These are phyloP conservation scores for Globisporangium splendens DNA, from an alignment of 352 stramenopile genomes.

Conservation along the genomic window DNA sequence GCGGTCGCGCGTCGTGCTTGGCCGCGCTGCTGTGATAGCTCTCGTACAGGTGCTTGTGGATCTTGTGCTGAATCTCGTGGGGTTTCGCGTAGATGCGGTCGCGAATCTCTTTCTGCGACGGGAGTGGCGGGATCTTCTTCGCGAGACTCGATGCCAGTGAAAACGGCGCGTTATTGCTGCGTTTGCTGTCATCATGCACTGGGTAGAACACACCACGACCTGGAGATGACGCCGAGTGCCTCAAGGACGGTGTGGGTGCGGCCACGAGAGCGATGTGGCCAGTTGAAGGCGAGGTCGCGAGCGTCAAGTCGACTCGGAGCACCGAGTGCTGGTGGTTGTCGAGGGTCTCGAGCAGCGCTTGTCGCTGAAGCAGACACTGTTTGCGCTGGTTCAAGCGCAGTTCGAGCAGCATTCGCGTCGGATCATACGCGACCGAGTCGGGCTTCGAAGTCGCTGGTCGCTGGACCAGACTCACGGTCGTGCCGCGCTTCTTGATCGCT, in stretches of 20 bases:
- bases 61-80: slow-evolving; percentile 63
- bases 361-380: slow-evolving; percentile 47
- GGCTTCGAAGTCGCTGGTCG: slow-evolving; percentile 36
- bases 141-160: slow-evolving; percentile 13
- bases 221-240: slow-evolving; percentile 5
- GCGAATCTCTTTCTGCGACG: slow-evolving; percentile 56
- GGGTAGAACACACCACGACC: slow-evolving; percentile 11
- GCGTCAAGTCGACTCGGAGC: slow-evolving; percentile 42
- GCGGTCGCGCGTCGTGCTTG: slow-evolving; percentile 39
- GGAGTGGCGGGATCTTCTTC: slow-evolving; percentile 50
- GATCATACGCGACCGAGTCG: slow-evolving; percentile 53
- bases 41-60: slow-evolving; percentile 58
- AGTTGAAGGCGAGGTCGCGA: slow-evolving; percentile 4
- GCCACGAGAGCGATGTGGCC: slow-evolving; percentile 9
- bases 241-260: background rate
- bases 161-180: background rate
- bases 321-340: slow-evolving; percentile 51
- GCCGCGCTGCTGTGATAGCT: slow-evolving; percentile 23
- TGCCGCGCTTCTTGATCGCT: slow-evolving; percentile 32
- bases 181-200: background rate
- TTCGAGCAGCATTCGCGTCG: slow-evolving; percentile 63
- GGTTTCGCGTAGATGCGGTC: slow-evolving; percentile 59
- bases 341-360: slow-evolving; percentile 37
- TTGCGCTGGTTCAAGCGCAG: slow-evolving; percentile 65
- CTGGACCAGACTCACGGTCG: slow-evolving; percentile 10